Evolutionary conservation across 2,329 filamentous ascomycete genomes (phyloP), one percentile per base, ranked within the genome.

Genomic region (Phyllosticta citriasiana): DNA sequence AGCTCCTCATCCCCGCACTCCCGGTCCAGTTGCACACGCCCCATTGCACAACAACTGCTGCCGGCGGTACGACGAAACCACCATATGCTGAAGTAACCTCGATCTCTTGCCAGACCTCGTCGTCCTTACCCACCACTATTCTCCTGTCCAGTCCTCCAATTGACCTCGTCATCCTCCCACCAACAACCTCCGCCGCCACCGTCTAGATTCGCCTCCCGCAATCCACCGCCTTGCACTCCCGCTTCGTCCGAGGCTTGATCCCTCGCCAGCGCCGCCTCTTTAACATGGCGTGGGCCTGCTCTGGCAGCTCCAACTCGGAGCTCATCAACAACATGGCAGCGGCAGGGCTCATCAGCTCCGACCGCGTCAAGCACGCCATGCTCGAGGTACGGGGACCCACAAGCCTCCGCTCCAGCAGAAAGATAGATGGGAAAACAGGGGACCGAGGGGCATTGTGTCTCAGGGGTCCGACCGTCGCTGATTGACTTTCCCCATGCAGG

Each of bases 281-380:
- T 5, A 40, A 22, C 54, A 97, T 99, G 94, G 92, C 93, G 63
- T 99, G 94, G 94, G 84, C 85, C 66, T 91, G 88, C 73, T 88
- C 87, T 6, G 93, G 91, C 63, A 76, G 77, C 4, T 84, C 85
- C 27, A 97, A 97, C 73, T 75, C 77, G 51, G 85, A 86, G 61
- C 81, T 99, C 56, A 80, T 97, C 64, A 82, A 87, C 66, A 96
- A 96, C 72, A 80, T 99, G 62, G 86, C 79, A 72, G 79, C 76
- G 51, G 84, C 88, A 67, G 82, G 82, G 2, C 79, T 97, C 59
- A 91, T 97, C 66, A 86, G 80, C n/a, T 82, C 85, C 64, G 75
- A 82, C 3, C 77, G 81, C 25, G 89, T 96, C 35, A 88, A 87
- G 68, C 79, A 84, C n/a, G 92, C 93, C 60, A 96, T 97, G 80